phyloP scores from a whole-genome alignment of 805 yeast genomes.

The Helenozyma rhizophorensis region DNA sequence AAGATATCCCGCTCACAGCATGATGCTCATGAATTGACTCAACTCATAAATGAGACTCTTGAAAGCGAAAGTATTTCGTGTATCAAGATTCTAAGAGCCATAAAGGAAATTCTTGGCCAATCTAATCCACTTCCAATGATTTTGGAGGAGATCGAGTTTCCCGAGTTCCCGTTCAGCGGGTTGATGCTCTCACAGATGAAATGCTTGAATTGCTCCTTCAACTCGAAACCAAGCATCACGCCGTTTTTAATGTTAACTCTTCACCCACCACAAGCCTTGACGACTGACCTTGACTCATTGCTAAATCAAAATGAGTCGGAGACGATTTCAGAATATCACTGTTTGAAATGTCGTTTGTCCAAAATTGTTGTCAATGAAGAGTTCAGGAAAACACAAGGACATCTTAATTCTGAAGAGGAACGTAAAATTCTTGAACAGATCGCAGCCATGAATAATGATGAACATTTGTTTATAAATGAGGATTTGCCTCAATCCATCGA shows the following conservation, averaged over 20 bases:
- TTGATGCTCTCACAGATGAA: slow-evolving; percentile 59
- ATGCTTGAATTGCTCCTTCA: slow-evolving; percentile 63
- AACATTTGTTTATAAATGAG: slow-evolving; percentile 52
- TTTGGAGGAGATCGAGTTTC: slow-evolving; percentile 29
- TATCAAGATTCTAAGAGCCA: slow-evolving; percentile 25
- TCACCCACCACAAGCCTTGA: slow-evolving; percentile 58
- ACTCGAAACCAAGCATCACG: slow-evolving; percentile 53
- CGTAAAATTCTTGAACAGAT: too few relatives aligned
- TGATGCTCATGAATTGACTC: slow-evolving; percentile 92
- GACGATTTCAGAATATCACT: slow-evolving; percentile 74
- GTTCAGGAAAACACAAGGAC: slow-evolving; percentile 16
- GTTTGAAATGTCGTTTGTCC: slow-evolving; percentile 60
- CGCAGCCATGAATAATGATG: slow-evolving; percentile 32
- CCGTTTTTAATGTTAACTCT: slow-evolving; percentile 71
- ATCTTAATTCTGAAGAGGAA: slow-evolving; percentile 22
- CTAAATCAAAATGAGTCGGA: slow-evolving; percentile 57
- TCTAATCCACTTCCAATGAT: slow-evolving; percentile 2
- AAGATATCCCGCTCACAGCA: slow-evolving; percentile 79
- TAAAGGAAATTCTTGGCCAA: slow-evolving; percentile 8
- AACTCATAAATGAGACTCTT: slow-evolving; percentile 72
- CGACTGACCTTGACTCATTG: slow-evolving; percentile 49
- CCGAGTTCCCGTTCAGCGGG: slow-evolving; percentile 74
- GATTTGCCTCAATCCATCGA: slow-evolving; percentile 54
- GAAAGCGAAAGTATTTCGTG: slow-evolving; percentile 56
- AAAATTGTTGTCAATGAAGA: slow-evolving; percentile 28